A percentile compares a stretch with the other conserved stretches of the same genome.
Evolutionary conservation across 164 flowering plant species (phyloP).

Genomic region (Litsea cubeba): DNA sequence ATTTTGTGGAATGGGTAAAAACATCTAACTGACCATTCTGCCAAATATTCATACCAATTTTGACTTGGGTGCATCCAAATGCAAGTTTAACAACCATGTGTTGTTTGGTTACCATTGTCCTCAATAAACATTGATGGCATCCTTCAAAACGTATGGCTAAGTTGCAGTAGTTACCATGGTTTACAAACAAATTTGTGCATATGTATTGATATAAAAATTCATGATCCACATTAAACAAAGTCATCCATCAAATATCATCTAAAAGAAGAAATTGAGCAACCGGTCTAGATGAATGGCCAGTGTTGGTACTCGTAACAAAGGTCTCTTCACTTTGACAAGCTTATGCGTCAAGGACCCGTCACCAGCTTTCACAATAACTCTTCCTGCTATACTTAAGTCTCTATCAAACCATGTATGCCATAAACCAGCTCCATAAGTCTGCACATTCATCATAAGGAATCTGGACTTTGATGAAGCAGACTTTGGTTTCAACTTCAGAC

Average conservation of each 20-base stretch:
- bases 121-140: background rate
- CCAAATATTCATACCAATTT: background rate
- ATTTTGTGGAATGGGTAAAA: background rate
- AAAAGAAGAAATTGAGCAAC: slow-evolving; percentile 26
- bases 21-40: background rate
- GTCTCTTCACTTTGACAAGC: slow-evolving; percentile 87
- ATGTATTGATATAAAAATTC: no score
- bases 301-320: slow-evolving; percentile 82
- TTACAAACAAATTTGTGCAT: background rate
- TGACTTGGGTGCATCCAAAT: no score
- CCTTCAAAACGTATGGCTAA: background rate
- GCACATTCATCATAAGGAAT: slow-evolving; percentile 82
- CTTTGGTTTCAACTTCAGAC: slow-evolving; percentile 83
- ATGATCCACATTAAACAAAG: background rate
- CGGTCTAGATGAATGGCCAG: slow-evolving; percentile 94
- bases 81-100: no score
- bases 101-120: background rate
- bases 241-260: background rate
- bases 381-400: slow-evolving; percentile 84
- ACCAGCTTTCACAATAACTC: slow-evolving; percentile 65
- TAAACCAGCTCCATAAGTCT: slow-evolving; percentile 93
- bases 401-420: slow-evolving; percentile 99
- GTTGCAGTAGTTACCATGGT: background rate
- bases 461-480: slow-evolving; percentile 76
- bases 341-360: slow-evolving; percentile 74